phyloP scores from a whole-genome alignment of 2,329 filamentous ascomycete genomes.

The Leptographium procerum region DNA sequence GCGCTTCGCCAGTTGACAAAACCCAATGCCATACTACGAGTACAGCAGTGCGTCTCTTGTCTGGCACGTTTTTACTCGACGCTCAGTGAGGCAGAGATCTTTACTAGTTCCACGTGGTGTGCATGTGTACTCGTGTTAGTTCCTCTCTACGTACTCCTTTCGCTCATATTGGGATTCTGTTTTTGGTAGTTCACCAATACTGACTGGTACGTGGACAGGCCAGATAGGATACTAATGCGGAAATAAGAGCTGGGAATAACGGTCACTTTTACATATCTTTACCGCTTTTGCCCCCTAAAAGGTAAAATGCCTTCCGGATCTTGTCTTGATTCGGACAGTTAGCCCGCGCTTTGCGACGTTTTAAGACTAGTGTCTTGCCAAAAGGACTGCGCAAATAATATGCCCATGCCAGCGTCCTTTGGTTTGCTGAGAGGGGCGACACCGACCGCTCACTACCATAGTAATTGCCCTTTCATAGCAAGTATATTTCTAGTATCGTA shows the following conservation, averaged over 20 bases:
- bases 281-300: not conserved
- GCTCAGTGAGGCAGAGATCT: no score
- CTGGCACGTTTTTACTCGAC: not conserved
- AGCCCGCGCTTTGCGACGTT: slow-evolving; percentile 3
- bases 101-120: not conserved
- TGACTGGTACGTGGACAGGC: not conserved
- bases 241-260: not conserved
- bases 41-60: not conserved
- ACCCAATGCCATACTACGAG: not conserved
- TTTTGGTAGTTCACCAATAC: no score
- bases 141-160: no score
- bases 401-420: not conserved
- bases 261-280: not conserved
- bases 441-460: not conserved
- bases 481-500: not conserved
- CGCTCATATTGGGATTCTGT: no score
- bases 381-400: not conserved
- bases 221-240: not conserved
- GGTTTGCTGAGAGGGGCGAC: not conserved
- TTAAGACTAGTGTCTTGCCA: slow-evolving; percentile 3
- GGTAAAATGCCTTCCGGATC: not conserved
- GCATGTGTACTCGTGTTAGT: not conserved
- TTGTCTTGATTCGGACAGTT: slow-evolving; percentile 5
- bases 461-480: not conserved
- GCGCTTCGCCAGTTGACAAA: not conserved